These are phyloP conservation scores for Phylloboletellus chloephorus DNA, from an alignment of 1,284 basidiomycete genomes.

Conservation along the genomic window DNA sequence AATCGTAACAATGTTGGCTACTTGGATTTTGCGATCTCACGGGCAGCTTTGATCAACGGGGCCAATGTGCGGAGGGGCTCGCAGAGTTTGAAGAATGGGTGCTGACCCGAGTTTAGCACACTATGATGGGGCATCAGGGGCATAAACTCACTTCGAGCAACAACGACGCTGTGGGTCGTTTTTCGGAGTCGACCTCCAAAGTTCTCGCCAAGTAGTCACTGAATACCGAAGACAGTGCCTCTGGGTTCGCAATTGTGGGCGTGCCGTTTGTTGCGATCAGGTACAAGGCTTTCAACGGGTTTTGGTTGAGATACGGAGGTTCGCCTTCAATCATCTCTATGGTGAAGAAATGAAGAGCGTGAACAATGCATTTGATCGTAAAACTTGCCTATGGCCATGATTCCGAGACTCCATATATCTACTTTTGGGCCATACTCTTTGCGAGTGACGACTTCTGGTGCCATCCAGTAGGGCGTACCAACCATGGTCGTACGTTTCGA, in stretches of 20 bases:
- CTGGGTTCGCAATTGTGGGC: conserved; percentile 93
- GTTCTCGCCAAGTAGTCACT: conserved; percentile 86
- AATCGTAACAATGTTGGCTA: conserved; percentile 16
- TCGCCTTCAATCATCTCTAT: conserved; percentile 99
- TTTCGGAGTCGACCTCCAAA: conserved; percentile 94
- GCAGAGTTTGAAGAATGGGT: conserved; percentile 84
- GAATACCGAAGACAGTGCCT: conserved; percentile 83
- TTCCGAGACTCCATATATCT: conserved; percentile 97
- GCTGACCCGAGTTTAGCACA: conserved; percentile 38
- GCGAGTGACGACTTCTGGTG: conserved; percentile 95
- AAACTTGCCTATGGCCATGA: conserved; percentile 89
- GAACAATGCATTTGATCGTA: not conserved
- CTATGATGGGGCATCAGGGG: not conserved
- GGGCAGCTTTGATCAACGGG: conserved; percentile 90
- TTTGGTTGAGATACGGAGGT: conserved; percentile 96
- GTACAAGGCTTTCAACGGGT: conserved; percentile 92
- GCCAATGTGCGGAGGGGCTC: conserved; percentile 85
- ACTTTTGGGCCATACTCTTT: conserved; percentile 99
- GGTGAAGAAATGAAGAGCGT: conserved; percentile 7
- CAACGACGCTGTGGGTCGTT: conserved; percentile 82
- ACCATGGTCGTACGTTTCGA: conserved; percentile 99
- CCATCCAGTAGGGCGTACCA: conserved; percentile 99
- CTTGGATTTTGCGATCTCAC: conserved; percentile 77
- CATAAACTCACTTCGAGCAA: conserved; percentile 63
- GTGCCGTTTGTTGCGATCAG: conserved; percentile 99